Percentiles rank a stretch among this genome's conserved stretches.
Conservation (phyloP, 2,329 filamentous ascomycete species). For the Hawksworthiomyces lignivorus region DNA sequence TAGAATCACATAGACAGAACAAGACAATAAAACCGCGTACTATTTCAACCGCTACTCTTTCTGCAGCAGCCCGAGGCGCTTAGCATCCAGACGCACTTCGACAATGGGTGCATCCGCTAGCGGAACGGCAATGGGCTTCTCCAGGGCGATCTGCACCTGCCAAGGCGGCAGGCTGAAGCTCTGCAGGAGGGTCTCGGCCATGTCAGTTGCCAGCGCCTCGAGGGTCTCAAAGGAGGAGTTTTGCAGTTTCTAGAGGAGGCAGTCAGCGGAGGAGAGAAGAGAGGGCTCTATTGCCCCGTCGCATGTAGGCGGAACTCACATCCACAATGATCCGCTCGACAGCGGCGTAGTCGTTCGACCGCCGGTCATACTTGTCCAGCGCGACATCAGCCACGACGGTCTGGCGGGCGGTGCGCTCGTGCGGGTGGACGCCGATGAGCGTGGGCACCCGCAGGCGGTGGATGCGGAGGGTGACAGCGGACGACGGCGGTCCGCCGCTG, state of each 20-base stretch:
- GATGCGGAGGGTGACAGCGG: constrained; percentile 35
- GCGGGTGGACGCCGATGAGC: constrained; percentile 63
- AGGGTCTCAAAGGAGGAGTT: constrained; percentile 54
- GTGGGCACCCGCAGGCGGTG: constrained; percentile 55
- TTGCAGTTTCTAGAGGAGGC: no score
- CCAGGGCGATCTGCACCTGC: constrained; percentile 53
- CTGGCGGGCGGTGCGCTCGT: constrained; percentile 48
- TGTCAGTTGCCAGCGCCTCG: constrained; percentile 48
- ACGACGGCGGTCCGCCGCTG: not conserved
- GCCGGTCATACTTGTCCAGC: constrained; percentile 44
- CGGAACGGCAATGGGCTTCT: constrained; percentile 67
- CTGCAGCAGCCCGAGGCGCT: no score
- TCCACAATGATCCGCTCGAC: constrained; percentile 55
- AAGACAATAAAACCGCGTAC: no score
- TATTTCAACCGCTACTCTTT: no score
- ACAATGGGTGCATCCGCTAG: constrained; percentile 65
- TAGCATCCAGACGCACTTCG: constrained; percentile 40
- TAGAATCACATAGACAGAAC: not conserved
- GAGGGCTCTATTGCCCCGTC: no score
- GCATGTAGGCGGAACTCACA: no score
- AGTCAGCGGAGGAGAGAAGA: no score
- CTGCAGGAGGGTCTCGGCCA: constrained; percentile 37
- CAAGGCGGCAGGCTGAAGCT: constrained; percentile 35
- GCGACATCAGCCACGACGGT: constrained; percentile 20
- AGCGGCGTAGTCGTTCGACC: constrained; percentile 42